phyloP scores from a whole-genome alignment of 2,329 filamentous ascomycete genomes.

The Myrmaecium sp. region DNA sequence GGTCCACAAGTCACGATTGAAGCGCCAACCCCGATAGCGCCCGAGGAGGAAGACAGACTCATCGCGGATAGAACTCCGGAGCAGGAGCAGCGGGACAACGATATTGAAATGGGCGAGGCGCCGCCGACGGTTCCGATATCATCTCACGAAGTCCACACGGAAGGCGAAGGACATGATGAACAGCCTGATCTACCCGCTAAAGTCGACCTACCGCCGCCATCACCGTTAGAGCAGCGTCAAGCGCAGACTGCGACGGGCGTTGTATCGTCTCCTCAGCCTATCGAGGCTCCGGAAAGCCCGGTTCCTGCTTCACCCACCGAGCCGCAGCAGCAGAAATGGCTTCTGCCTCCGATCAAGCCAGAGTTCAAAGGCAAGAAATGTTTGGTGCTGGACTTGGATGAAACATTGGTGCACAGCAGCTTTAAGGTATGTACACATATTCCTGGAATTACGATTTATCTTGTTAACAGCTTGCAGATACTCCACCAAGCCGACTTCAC shows the following conservation, averaged over 20 bases:
- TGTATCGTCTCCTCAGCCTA: no score
- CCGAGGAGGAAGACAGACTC: conserved; percentile 21
- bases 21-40: conserved; percentile 27
- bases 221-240: conserved; percentile 31
- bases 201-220: conserved; percentile 39
- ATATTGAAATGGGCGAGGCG: conserved; percentile 49
- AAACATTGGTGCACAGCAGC: conserved; percentile 94
- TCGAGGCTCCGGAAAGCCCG: conserved; percentile 10
- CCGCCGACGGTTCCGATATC: conserved; percentile 30
- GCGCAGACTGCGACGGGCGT: conserved; percentile 22
- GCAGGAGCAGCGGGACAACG: conserved; percentile 32
- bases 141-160: conserved; percentile 31
- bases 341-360: conserved; percentile 67
- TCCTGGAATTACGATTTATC: not conserved
- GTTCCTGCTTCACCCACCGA: conserved; percentile 25
- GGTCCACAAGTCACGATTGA: conserved; percentile 25
- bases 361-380: conserved; percentile 82
- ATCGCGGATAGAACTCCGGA: conserved; percentile 33
- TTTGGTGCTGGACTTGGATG: conserved; percentile 84
- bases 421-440: conserved; percentile 57
- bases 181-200: conserved; percentile 15
- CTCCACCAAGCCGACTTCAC: conserved; percentile 97
- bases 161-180: conserved; percentile 19
- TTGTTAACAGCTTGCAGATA: conserved; percentile 42
- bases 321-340: conserved; percentile 45